Conservation (phyloP, 768 basidiomycete genomes). For the Sarcomyxa edulis region DNA sequence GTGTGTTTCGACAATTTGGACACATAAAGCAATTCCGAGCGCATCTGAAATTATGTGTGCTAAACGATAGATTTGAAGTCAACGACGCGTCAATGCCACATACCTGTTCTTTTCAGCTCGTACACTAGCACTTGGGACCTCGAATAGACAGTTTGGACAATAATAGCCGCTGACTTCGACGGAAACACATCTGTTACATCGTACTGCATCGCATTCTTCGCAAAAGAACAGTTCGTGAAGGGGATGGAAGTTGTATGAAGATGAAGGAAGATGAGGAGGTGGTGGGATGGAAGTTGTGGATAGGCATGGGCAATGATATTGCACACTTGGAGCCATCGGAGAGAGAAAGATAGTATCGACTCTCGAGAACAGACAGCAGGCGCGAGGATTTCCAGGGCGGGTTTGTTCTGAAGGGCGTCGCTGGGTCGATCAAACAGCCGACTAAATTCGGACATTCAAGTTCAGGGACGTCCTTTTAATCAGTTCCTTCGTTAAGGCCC, state of each 20-base stretch:
- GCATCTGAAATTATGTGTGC: conserved; percentile 53
- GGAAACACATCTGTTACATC: conserved; percentile 89
- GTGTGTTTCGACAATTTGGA: conserved; percentile 86
- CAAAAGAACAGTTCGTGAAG: conserved; percentile 91
- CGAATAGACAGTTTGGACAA: conserved; percentile 97
- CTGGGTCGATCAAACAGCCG: too few relatives aligned
- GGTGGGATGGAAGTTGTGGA: conserved; percentile 57
- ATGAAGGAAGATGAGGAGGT: conserved; percentile 71
- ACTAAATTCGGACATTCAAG: too few relatives aligned
- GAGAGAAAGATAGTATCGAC: too few relatives aligned
- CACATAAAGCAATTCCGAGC: conserved; percentile 98
- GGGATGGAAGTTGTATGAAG: conserved; percentile 76
- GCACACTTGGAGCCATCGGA: conserved; percentile 34
- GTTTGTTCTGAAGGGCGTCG: too few relatives aligned
- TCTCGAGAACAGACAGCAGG: too few relatives aligned
- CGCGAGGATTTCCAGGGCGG: too few relatives aligned
- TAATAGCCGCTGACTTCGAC: conserved; percentile 96
- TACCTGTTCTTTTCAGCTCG: conserved; percentile 96
- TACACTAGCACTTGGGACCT: conserved; percentile 98
- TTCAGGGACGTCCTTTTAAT: too few relatives aligned
- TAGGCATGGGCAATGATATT: conserved; percentile 74
- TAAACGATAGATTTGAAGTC: conserved; percentile 3
- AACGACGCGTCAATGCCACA: conserved; percentile 9
- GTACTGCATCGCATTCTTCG: conserved; percentile 94
- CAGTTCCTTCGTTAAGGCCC: too few relatives aligned